phyloP scores from a whole-genome alignment of 352 stramenopile genomes.

The Phytophthora aleatoria region DNA sequence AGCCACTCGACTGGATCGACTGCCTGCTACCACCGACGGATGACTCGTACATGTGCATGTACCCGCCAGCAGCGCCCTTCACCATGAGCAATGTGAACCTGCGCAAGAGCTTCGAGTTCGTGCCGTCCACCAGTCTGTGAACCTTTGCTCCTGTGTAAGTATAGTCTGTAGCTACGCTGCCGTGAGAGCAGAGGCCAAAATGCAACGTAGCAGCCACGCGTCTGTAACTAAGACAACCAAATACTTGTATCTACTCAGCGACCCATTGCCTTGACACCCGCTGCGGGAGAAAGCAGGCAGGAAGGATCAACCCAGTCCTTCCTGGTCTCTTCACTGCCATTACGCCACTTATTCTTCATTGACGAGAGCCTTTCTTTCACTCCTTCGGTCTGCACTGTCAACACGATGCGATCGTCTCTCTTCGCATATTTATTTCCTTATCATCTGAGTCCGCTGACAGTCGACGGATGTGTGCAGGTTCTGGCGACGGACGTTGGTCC shows the following conservation, averaged over 20 bases:
- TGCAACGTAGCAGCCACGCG: slow-evolving; percentile 12
- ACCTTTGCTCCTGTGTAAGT: slow-evolving; percentile 11
- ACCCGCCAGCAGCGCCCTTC: slow-evolving; percentile 27
- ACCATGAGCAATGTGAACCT: slow-evolving; percentile 18
- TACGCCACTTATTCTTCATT: slow-evolving; percentile 4
- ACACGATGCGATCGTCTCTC: not conserved
- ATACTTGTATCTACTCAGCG: slow-evolving; percentile 22
- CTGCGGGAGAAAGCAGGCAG: slow-evolving; percentile 16
- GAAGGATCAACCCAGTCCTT: not conserved
- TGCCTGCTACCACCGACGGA: slow-evolving; percentile 51
- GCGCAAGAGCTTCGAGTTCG: slow-evolving; percentile 45
- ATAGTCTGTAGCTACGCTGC: slow-evolving; percentile 20
- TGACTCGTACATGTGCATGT: slow-evolving; percentile 48
- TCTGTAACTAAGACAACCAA: slow-evolving; percentile 32
- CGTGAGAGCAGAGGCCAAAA: not conserved
- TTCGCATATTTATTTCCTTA: slow-evolving; percentile 16
- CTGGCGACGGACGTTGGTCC: not conserved
- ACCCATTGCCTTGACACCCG: not conserved
- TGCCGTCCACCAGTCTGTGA: slow-evolving; percentile 33
- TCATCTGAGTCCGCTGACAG: slow-evolving; percentile 5
- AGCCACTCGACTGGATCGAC: slow-evolving; percentile 66
- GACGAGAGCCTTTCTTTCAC: slow-evolving; percentile 3
- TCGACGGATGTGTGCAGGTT: slow-evolving; percentile 7
- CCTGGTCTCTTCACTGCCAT: slow-evolving; percentile 12
- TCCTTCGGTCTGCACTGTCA: slow-evolving; percentile 1